Percentiles rank a stretch among this genome's conserved stretches.
Conservation (phyloP, 768 basidiomycete species). For the Steccherinum ochraceum region DNA sequence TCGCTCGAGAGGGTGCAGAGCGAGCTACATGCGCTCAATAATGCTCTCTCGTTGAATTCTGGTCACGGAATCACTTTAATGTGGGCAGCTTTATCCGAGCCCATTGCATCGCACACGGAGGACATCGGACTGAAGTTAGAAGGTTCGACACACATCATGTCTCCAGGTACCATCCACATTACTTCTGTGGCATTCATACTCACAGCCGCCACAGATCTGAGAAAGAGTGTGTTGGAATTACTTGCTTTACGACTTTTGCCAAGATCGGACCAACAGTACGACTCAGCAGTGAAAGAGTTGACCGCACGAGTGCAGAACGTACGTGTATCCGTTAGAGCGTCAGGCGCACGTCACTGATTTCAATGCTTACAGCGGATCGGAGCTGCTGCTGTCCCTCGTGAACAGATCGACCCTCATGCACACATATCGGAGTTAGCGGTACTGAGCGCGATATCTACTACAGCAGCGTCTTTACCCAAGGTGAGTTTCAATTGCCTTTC, state of each 20-base stretch:
- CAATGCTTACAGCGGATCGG: too few relatives aligned
- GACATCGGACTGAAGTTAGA: too few relatives aligned
- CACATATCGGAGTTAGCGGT: not conserved
- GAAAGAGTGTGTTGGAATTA: too few relatives aligned
- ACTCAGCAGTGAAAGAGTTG: not conserved
- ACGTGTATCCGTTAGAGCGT: conserved; percentile 5
- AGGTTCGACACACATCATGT: too few relatives aligned
- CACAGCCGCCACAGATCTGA: too few relatives aligned
- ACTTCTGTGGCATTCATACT: too few relatives aligned
- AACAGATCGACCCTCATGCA: not conserved
- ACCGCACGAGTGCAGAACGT: not conserved
- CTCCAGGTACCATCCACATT: too few relatives aligned
- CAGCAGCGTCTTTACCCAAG: too few relatives aligned
- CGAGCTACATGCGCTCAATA: conserved; percentile 35
- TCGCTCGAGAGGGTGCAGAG: conserved; percentile 16
- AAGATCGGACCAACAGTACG: not conserved
- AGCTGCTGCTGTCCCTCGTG: not conserved
- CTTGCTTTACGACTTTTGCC: not conserved
- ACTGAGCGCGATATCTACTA: not conserved
- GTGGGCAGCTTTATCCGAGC: conserved; percentile 47
- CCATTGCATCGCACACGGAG: too few relatives aligned
- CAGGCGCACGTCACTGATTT: conserved; percentile 12
- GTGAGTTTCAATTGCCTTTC: too few relatives aligned
- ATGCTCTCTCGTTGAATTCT: conserved; percentile 50
- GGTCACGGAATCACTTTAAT: conserved; percentile 69